phyloP scores from a whole-genome alignment of 1,284 basidiomycete species.

The Cryptococcus sp. region DNA sequence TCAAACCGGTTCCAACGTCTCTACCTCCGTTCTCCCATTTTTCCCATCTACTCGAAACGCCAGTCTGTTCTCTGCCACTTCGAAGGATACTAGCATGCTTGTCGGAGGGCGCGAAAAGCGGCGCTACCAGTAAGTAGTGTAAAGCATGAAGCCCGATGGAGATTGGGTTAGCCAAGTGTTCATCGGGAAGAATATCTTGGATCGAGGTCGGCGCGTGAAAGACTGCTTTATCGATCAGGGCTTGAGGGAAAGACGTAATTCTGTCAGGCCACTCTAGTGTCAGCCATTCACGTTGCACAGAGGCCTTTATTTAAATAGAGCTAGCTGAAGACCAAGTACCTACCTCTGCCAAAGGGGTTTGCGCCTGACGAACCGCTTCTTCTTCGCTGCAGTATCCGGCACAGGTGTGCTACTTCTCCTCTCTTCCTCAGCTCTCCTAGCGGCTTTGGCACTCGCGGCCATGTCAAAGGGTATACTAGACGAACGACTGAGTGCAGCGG shows the following conservation, averaged over 20 bases:
- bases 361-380: slow-evolving; percentile 40
- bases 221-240: slow-evolving; percentile 29
- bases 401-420: slow-evolving; percentile 8
- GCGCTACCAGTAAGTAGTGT: slow-evolving; percentile 43
- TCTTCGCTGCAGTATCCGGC: slow-evolving; percentile 12
- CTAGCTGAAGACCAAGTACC: slow-evolving; percentile 3
- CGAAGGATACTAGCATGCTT: slow-evolving; percentile 23
- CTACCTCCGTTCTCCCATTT: slow-evolving; percentile 32
- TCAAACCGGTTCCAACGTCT: slow-evolving; percentile 15
- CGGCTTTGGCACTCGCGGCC: slow-evolving; percentile 38
- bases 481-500: slow-evolving; percentile 32
- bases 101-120: slow-evolving; percentile 28
- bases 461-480: slow-evolving; percentile 47
- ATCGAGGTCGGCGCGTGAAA: slow-evolving; percentile 32
- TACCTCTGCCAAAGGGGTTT: slow-evolving; percentile 41
- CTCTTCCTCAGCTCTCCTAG: slow-evolving; percentile 25
- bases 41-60: slow-evolving; percentile 38
- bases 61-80: slow-evolving; percentile 10
- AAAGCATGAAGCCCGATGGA: slow-evolving; percentile 35
- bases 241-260: slow-evolving; percentile 24
- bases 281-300: background rate
- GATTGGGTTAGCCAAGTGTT: slow-evolving; percentile 42
- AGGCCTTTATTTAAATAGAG: background rate
- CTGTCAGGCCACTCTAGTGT: slow-evolving; percentile 15
- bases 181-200: slow-evolving; percentile 39